Percentiles rank a stretch among this genome's conserved stretches.
These are phyloP conservation scores for Chrysosporium keratinophilum DNA, from an alignment of 2,329 filamentous ascomycete species.

Conservation along the genomic window DNA sequence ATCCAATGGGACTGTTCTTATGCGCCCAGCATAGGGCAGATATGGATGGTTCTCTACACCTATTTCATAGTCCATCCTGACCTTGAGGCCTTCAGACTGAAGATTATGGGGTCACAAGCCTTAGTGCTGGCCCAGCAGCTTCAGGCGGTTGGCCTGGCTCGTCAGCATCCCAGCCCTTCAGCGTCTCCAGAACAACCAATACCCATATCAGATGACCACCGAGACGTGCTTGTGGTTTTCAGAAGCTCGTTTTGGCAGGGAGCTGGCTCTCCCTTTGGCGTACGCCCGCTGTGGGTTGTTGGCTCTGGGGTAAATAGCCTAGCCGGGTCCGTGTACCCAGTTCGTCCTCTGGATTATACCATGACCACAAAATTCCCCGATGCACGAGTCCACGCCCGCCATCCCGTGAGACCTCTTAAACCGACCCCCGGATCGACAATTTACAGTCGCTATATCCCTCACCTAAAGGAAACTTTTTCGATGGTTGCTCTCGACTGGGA, in stretches of 20 bases:
- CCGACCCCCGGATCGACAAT: conserved; percentile 58
- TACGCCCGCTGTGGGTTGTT: conserved; percentile 53
- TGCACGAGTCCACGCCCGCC: conserved; percentile 49
- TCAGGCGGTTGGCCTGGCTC: conserved; percentile 33
- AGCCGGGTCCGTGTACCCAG: conserved; percentile 23
- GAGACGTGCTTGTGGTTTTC: conserved; percentile 40
- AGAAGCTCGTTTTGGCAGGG: conserved; percentile 59
- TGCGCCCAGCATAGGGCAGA: conserved; percentile 28
- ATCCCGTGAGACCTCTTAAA: conserved; percentile 62
- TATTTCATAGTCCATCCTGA: conserved; percentile 26
- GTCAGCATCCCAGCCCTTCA: conserved; percentile 29
- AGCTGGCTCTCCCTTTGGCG: conserved; percentile 56
- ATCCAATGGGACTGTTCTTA: conserved; percentile 26
- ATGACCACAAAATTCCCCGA: conserved; percentile 42
- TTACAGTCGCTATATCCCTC: conserved; percentile 70
- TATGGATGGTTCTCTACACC: conserved; percentile 34
- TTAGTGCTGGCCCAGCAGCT: conserved; percentile 24
- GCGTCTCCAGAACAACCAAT: conserved; percentile 14
- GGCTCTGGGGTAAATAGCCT: conserved; percentile 28
- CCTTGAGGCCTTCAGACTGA: conserved; percentile 28
- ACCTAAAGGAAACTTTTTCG: conserved; percentile 65
- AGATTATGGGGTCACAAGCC: conserved; percentile 23
- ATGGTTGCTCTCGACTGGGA: conserved; percentile 63
- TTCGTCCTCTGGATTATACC: conserved; percentile 28
- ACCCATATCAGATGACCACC: conserved; percentile 27